Base-by-base conservation (phyloP, 2,329 filamentous ascomycete genomes). In the Passalora sequoiae region DNA sequence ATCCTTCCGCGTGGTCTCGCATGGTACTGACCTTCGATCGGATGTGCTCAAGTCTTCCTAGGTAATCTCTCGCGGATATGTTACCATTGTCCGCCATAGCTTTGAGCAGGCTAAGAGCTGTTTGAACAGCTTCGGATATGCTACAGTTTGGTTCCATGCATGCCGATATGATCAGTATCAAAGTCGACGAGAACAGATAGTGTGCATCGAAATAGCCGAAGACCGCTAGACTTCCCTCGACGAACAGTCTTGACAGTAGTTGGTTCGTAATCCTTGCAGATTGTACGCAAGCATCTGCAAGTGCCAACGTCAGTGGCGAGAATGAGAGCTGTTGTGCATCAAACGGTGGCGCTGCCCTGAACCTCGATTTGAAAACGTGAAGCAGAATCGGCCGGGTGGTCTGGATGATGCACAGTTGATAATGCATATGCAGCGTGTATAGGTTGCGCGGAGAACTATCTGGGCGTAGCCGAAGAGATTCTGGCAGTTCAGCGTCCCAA, bases 161-260 rank as follows among this genome's bases (percentile, higher is more conserved):
- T 21, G 53, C 51, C 12, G 72, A 70, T 2, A 72, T 63, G 3
- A 69, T 68, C 4, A 75, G 60, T 2, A 73, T 64, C 0, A 67
- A 68, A 2, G 69, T 64, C 0, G 70, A 65, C 0, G 72, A 70
- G 51, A 74, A 74, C 17, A 75, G 64, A 30, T 72, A 73, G 29
- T 72, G 69, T 0, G 68, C 66, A 52, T 69, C 66, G 32, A 69
- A 69, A 52, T 71, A 74, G 45, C 72, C 71, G 29, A 73, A 72
- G 0, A 66, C 72, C 0, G 66, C 61, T 38, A 74, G 71, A 0
- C 68, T 66, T 0, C 72, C 72, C 21, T 71, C 66, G 3, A 73
- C 65, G 68, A 71, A 74, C 13, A 64, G 63, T 4, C 71, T 66
- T 2, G 65, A 68, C 0, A 74, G 56, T 0, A 74, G 58, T 0